phyloP scores from a whole-genome alignment of 805 yeast species.

The Torulaspora franciscae region DNA sequence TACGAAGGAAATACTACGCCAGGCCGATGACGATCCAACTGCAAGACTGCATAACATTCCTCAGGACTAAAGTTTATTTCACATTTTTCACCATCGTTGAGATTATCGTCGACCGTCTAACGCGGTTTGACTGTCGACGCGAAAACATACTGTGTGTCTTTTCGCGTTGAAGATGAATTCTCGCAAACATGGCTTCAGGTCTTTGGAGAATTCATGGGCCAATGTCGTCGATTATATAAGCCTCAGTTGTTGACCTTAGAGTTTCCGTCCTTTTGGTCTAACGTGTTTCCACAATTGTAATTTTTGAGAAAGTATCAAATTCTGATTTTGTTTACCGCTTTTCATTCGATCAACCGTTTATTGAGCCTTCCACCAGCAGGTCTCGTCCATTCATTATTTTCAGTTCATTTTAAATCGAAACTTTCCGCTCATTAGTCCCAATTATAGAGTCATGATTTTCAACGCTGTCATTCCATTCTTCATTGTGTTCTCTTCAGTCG shows the following conservation, averaged over 20 bases:
- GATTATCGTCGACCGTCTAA: neutral
- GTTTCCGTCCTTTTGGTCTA: neutral
- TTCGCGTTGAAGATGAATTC: slow-evolving; percentile 4
- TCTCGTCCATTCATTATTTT: slow-evolving; percentile 26
- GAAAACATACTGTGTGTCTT: neutral
- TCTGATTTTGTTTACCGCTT: neutral
- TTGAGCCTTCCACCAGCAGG: slow-evolving; percentile 20
- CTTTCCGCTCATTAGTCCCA: neutral
- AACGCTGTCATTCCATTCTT: slow-evolving; percentile 10
- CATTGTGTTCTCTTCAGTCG: slow-evolving; percentile 14
- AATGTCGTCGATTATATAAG: neutral
- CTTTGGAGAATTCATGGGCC: neutral
- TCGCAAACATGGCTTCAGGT: neutral
- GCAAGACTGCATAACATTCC: slow-evolving; percentile 3
- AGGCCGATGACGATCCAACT: neutral
- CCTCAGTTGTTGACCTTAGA: neutral
- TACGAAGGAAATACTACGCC: neutral
- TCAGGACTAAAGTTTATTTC: neutral
- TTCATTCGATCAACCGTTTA: neutral
- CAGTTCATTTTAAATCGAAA: neutral
- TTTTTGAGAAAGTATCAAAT: neutral
- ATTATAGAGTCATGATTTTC: slow-evolving; percentile 13
- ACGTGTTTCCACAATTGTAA: too few species aligned
- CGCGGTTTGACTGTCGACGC: slow-evolving; percentile 4
- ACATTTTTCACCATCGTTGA: neutral